Evolutionary conservation across 2,329 filamentous ascomycete genomes (phyloP).

Genomic region (Phialophora tarda): DNA sequence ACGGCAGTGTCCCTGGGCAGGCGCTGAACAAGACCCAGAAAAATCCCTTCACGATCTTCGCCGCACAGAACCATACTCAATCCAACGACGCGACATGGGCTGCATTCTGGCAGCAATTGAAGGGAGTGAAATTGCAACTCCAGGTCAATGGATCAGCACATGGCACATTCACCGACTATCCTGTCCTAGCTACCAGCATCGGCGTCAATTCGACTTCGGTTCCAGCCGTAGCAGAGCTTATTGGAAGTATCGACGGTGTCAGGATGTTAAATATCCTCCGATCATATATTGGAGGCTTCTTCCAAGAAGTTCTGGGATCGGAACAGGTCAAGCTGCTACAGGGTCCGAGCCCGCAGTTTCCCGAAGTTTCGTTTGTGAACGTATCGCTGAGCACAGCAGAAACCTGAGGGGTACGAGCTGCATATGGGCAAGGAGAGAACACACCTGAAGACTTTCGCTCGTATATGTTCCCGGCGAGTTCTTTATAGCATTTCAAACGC

Average conservation of each 20-base stretch:
- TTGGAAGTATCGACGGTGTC: conserved; percentile 34
- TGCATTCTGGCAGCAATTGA: conserved; percentile 32
- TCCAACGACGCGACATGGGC: conserved; percentile 32
- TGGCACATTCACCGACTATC: conserved; percentile 36
- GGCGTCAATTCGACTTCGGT: conserved; percentile 20
- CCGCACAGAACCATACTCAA: conserved; percentile 28
- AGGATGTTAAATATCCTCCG: conserved; percentile 30
- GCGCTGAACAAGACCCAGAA: conserved; percentile 21
- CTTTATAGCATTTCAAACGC: neutral
- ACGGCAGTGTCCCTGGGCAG: conserved; percentile 43
- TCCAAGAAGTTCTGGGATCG: conserved; percentile 28
- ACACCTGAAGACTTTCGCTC: neutral
- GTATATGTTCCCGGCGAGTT: neutral
- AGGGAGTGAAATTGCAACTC: conserved; percentile 33
- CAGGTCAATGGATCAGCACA: conserved; percentile 29
- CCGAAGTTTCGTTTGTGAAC: conserved; percentile 31
- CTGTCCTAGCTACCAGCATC: conserved; percentile 31
- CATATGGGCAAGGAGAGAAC: neutral
- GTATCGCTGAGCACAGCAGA: neutral
- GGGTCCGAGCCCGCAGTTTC: conserved; percentile 33
- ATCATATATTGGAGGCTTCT: conserved; percentile 35
- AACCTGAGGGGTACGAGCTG: neutral
- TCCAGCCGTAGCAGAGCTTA: conserved; percentile 14
- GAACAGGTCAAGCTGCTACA: conserved; percentile 29
- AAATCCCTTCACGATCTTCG: conserved; percentile 35